Conservation (phyloP, 768 basidiomycete species). For the Tulasnella calospora region DNA sequence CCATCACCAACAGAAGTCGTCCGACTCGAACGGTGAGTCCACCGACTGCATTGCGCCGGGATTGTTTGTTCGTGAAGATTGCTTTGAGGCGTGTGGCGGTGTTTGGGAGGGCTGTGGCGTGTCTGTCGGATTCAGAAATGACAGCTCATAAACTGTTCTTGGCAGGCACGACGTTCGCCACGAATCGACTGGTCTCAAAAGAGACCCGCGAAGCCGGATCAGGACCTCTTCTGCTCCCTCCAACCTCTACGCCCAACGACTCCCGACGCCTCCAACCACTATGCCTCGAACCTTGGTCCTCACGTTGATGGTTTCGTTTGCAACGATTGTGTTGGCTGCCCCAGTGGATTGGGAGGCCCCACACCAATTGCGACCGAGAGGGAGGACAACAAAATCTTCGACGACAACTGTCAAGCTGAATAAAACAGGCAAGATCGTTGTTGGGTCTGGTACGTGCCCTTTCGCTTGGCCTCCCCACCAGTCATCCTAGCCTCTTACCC, state of each 20-base stretch:
- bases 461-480: background rate
- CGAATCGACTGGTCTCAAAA: background rate
- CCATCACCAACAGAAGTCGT: background rate
- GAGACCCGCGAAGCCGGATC: background rate
- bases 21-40: too few relatives aligned
- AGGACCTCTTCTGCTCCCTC: background rate
- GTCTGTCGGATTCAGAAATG: background rate
- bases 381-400: background rate
- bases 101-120: background rate
- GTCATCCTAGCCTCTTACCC: background rate
- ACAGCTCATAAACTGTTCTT: background rate
- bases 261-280: too few relatives aligned
- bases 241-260: background rate
- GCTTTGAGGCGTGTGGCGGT: background rate
- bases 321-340: background rate
- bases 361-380: background rate
- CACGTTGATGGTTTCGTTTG: background rate
- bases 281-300: background rate
- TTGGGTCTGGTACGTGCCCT: background rate
- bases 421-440: background rate
- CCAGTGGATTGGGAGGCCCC: background rate
- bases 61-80: background rate
- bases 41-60: too few relatives aligned
- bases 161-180: background rate
- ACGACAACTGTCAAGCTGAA: background rate